Percentiles rank a stretch among this genome's conserved stretches.
phyloP scores from a whole-genome alignment of 257 asterid species.

The Petrea volubilis region DNA sequence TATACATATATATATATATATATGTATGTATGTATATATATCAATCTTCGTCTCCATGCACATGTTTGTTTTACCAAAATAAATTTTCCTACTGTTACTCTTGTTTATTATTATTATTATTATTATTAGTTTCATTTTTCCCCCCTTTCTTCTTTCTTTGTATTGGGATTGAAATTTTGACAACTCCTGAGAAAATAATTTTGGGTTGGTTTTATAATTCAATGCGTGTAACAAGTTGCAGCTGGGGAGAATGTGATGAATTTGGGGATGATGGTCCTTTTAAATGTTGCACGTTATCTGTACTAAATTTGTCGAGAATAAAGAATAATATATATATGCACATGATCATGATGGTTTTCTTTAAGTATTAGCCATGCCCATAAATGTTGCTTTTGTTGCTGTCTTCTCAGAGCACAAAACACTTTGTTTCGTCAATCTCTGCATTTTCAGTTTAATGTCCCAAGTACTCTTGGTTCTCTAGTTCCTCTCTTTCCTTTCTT shows the following conservation, averaged over 20 bases:
- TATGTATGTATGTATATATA: too few species aligned
- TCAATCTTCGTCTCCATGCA: constrained; percentile 4
- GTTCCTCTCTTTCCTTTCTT: too few species aligned
- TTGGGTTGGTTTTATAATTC: neutral
- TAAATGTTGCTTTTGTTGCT: constrained; percentile 22
- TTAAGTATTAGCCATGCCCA: neutral
- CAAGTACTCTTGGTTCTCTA: neutral
- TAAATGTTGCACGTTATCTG: constrained; percentile 33
- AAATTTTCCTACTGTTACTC: neutral
- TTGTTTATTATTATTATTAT: neutral
- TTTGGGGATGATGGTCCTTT: constrained; percentile 21
- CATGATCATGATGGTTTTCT: neutral
- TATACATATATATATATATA: neutral
- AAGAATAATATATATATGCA: constrained; percentile 25
- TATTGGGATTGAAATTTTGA: neutral
- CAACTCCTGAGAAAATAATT: constrained; percentile 1
- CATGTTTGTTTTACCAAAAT: neutral
- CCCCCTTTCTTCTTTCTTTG: neutral
- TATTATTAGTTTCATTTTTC: too few species aligned
- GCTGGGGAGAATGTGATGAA: constrained; percentile 17
- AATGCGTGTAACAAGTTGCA: constrained; percentile 29
- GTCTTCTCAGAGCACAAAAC: constrained; percentile 5
- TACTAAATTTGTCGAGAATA: constrained; percentile 26
- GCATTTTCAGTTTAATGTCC: constrained; percentile 23
- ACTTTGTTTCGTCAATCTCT: neutral